Base-by-base conservation (phyloP, 2,329 filamentous ascomycete genomes). In the Neonectria hederae region DNA sequence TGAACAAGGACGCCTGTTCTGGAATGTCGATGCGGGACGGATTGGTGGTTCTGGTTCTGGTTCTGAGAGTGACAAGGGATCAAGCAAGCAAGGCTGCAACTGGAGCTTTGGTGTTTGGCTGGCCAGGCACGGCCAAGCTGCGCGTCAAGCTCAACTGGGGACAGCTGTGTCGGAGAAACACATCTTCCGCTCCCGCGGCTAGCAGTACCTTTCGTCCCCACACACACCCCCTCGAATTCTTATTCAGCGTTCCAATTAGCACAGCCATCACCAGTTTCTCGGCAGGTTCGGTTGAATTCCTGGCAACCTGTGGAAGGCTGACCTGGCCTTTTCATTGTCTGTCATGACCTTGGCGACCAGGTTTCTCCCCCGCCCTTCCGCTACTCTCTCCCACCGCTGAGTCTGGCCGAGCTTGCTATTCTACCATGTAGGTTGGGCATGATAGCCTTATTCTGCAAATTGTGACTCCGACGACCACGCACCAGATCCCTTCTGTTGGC, bases 71-170 rank as follows among this genome's bases (percentile, higher is more conserved):
- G 57, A 67, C 58, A 61, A 59, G 66, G 69, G 69, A 71, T 73
- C 69, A 59, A 69, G 45, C 63, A 59, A 73, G 68, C 65, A 69
- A 74, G 72, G 74, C 70, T 75, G 62, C 67, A 72, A 69, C 71
- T 72, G 70, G 72, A 77, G 76, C 77, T 79, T 68, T 73, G 72
- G 67, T 75, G 74, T 76, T 75, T 72, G 71, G 70, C 71, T 72
- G 69, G 69, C 74, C 71, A 79, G 77, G 77, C 77, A 79, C 75
- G 65, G 70, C 72, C 70, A 71, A 78, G 76, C 77, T 79, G 76
- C 77, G 77, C 77, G 77, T 79, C 76, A 68, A 78, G 76, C 75
- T 77, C 65, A 61, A 65, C 54, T 60, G 62, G 58, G 58, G 57
- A 38, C 55, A 73, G 72, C 72, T 74, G 57, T 45, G 43, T 45